phyloP scores from a whole-genome alignment of 2,329 filamentous ascomycete genomes.

The Leptographium wingfieldii region DNA sequence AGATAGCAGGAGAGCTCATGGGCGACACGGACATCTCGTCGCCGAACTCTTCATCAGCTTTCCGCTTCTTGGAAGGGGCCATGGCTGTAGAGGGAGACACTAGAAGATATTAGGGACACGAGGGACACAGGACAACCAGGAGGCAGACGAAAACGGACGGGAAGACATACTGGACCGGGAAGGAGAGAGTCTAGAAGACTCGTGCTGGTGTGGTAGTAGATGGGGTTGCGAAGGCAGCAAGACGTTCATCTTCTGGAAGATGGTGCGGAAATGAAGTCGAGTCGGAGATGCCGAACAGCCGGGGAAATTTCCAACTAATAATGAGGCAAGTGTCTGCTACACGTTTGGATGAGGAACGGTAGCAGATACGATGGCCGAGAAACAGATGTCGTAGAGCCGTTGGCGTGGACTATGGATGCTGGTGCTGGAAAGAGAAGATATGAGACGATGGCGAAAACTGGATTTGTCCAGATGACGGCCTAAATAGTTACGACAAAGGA shows the following conservation, averaged over 20 bases:
- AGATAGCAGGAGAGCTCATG: constrained; percentile 63
- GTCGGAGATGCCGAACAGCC: not conserved
- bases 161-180: constrained; percentile 39
- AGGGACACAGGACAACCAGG: not conserved
- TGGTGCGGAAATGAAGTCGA: not conserved
- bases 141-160: not conserved
- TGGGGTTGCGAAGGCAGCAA: constrained; percentile 48
- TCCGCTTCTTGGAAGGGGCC: constrained; percentile 58
- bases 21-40: constrained; percentile 91
- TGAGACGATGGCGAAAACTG: not conserved
- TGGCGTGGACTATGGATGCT: not conserved
- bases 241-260: constrained; percentile 40
- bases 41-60: constrained; percentile 69
- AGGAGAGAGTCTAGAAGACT: constrained; percentile 39
- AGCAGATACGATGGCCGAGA: not conserved
- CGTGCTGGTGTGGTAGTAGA: constrained; percentile 46
- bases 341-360: not conserved
- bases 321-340: not conserved
- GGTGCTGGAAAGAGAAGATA: not conserved
- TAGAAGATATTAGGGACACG: constrained; percentile 12
- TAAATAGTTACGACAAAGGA: not conserved
- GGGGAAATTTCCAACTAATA: not conserved
- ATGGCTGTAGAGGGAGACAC: constrained; percentile 41
- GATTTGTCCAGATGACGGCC: not conserved
- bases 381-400: not conserved